Evolutionary conservation across 2,329 filamentous ascomycete species (phyloP), one percentile per base, ranked within the genome.

Genomic region (Apiospora malaysiana): DNA sequence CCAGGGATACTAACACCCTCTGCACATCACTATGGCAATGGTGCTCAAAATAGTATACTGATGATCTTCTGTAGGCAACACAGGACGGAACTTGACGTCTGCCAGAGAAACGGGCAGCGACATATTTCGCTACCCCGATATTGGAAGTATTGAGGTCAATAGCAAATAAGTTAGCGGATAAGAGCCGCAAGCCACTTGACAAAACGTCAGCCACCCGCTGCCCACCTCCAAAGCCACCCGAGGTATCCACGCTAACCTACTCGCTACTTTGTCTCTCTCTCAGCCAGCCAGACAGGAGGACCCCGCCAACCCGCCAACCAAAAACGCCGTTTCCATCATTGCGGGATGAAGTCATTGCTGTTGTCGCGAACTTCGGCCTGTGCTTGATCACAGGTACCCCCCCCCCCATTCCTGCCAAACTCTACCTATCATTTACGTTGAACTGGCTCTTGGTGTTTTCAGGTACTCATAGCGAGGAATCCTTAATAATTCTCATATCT

Each of bases 301-400:
- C 56, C 56, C 56, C 56, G 56, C 56, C 56, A 63, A 12, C 32
- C 32, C 32, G 32, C 32, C 32, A 32, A 32, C 56, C 37, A 63
- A 23, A 63, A 63, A 40, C 8, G 18, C 27, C 21, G 32, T 63
- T 63, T 63, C 56, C 56, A 63, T 10, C 32, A 43, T 68, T n/a
- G 67, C 69, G 71, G 70, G 73, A 76, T 77, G 74, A 75, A 75
- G 73, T 77, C 75, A 77, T 75, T 70, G 71, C 65, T 46, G 40
- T 18, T 32, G 40, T 67, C 65, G 65, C 40, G 65, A 67, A 67
- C 21, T 40, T 40, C 32, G 32, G 56, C 56, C 56, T n/a, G 56
- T 63, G 27, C 18, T 63, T 21, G 16, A 40, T 40, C 56, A 59
- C 27, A n/a, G 32, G 56, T 21, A 23, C 4, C 45, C 40, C 18